Evolutionary conservation across 2,329 filamentous ascomycete genomes (phyloP), one percentile per base, ranked within the genome.

Genomic region (Fusarium veterinarium): DNA sequence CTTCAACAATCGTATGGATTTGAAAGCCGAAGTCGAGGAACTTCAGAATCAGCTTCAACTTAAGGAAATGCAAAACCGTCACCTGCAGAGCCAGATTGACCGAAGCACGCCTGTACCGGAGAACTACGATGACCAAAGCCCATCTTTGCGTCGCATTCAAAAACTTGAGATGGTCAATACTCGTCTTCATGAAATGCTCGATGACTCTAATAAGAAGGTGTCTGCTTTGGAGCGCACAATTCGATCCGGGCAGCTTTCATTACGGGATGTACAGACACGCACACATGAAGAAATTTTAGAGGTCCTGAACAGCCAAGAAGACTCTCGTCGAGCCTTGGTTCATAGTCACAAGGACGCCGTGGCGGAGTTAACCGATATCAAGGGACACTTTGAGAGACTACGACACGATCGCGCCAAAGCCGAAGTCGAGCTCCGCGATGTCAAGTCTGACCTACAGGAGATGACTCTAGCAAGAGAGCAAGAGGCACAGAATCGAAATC

Each of bases 211-310:
- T 23, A 95, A 94, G 86, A 98, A 98, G 83, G 92, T 98, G 5
- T 97, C 95, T 11, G 90, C 92, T 1, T 84, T 98, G 28, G 96
- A 98, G 82, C 93, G 93, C 80, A 95, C 91, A 67, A 92, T 98
- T 64, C 93, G 92, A 64, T 93, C 92, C 40, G 96, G 95, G 17
- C 93, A 98, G 80, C 86, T 98, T 9, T 96, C 94, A 1, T 86
- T 98, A 46, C 93, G 95, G 53, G 95, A 98, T 81, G 90, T 98
- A 49, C 95, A 98, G 81, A 93, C 95, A 4, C 95, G 93, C 80
- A 97, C 95, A 10, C 95, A 98, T 76, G 95, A 98, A 79, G 96
- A 98, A 81, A 90, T 98, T 23, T 93, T 97, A 72, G 95, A 98
- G 71, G 87, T 97, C 42, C 91, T 98, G 79, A 97, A 95, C 81